Evolutionary conservation across 2,329 filamentous ascomycete species (phyloP).

Genomic region (Aspergillus fumigatiaffinis): DNA sequence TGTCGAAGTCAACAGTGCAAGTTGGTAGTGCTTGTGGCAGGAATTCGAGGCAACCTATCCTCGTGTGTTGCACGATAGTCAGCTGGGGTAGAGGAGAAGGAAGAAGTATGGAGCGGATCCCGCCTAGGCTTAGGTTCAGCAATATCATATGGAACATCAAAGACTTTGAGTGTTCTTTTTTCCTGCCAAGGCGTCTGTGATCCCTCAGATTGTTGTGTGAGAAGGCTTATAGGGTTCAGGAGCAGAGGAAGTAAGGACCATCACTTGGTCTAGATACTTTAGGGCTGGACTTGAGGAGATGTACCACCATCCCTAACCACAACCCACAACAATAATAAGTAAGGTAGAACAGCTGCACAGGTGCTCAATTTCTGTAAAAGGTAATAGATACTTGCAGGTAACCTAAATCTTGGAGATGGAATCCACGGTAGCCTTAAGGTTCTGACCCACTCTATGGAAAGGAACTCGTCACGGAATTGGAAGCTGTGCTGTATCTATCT

Average conservation of each 20-base stretch:
- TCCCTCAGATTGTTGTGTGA: no score
- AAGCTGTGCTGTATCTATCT: neutral
- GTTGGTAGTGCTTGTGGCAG: neutral
- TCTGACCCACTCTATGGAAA: neutral
- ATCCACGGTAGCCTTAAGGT: neutral
- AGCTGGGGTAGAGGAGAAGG: neutral
- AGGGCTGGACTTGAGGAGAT: no score
- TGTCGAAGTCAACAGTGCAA: neutral
- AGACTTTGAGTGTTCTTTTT: neutral
- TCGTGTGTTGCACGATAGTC: neutral
- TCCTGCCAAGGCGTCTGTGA: no score
- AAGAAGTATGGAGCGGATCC: neutral
- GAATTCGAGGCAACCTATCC: neutral
- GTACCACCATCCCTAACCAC: neutral
- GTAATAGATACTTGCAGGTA: neutral
- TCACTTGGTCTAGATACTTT: no score
- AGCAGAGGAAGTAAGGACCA: neutral
- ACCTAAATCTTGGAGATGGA: neutral
- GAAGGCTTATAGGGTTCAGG: no score
- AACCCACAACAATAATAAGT: neutral
- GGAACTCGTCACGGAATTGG: neutral
- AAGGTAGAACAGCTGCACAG: neutral
- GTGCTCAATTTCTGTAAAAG: neutral
- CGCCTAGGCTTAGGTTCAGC: neutral
- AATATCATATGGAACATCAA: neutral